A percentile compares a stretch with the other conserved stretches of the same genome.
Conservation (phyloP, 805 yeast genomes). For the Maudiozyma pseudohumilis region DNA sequence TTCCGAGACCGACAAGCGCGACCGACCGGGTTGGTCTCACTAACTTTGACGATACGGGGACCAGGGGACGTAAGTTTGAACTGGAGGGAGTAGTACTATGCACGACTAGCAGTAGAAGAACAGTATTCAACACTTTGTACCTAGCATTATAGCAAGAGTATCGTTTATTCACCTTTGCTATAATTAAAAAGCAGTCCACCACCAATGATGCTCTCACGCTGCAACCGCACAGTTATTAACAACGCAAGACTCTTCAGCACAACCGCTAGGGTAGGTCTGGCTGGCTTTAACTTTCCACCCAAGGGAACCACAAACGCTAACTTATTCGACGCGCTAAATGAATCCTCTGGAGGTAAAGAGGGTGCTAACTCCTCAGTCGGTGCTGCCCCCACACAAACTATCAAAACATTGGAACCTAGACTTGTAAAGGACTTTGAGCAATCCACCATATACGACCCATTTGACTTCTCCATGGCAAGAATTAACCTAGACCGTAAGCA, state of each 20-base stretch:
- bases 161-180: too few relatives aligned
- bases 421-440: slow-evolving; percentile 33
- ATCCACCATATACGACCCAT: slow-evolving; percentile 63
- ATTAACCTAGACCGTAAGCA: slow-evolving; percentile 39
- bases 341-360: neutral
- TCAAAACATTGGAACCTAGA: slow-evolving; percentile 11
- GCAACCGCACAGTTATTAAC: neutral
- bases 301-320: neutral
- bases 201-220: neutral
- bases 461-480: slow-evolving; percentile 61
- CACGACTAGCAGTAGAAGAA: too few relatives aligned
- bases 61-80: too few relatives aligned
- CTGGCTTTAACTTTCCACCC: slow-evolving; percentile 3
- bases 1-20: too few relatives aligned
- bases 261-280: neutral
- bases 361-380: neutral
- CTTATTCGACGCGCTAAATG: neutral
- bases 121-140: too few relatives aligned
- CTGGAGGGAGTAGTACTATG: too few relatives aligned
- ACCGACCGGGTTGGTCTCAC: too few relatives aligned
- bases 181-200: too few relatives aligned
- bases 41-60: too few relatives aligned
- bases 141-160: too few relatives aligned
- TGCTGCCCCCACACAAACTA: neutral
- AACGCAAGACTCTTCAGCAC: slow-evolving; percentile 1